These are phyloP conservation scores for Suhomyces xylopsoci DNA, from an alignment of 805 yeast genomes.

Conservation along the genomic window DNA sequence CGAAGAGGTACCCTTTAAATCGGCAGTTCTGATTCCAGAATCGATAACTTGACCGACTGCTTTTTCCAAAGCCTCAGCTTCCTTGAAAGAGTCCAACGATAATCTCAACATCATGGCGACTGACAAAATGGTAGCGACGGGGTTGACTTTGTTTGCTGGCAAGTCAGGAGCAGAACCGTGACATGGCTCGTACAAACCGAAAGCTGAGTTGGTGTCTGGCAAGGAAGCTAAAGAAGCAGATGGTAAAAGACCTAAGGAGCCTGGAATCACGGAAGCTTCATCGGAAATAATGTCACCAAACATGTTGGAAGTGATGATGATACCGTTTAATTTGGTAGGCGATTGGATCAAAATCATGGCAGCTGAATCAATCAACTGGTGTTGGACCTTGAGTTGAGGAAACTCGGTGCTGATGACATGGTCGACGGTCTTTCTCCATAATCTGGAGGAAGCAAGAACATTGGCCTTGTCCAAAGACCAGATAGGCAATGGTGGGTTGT, in stretches of 20 bases:
- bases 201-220: slow-evolving; percentile 91
- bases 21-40: slow-evolving; percentile 85
- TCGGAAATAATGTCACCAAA: slow-evolving; percentile 98
- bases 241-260: slow-evolving; percentile 92
- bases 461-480: slow-evolving; percentile 98
- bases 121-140: slow-evolving; percentile 90
- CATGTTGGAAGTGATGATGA: slow-evolving; percentile 91
- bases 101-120: slow-evolving; percentile 97
- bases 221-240: slow-evolving; percentile 96
- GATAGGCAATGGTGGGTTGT: slow-evolving; percentile 88
- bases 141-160: slow-evolving; percentile 83
- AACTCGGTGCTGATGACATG: slow-evolving; percentile 82
- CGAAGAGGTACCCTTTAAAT: slow-evolving; percentile 77
- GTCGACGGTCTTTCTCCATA: slow-evolving; percentile 94
- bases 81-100: slow-evolving; percentile 76
- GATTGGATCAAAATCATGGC: slow-evolving; percentile 95
- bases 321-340: slow-evolving; percentile 90
- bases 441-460: slow-evolving; percentile 90
- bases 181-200: slow-evolving; percentile 97
- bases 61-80: slow-evolving; percentile 82
- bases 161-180: slow-evolving; percentile 99
- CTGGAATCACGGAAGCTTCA: slow-evolving; percentile 97
- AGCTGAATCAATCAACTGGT: slow-evolving; percentile 97
- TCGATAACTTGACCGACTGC: slow-evolving; percentile 86
- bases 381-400: slow-evolving; percentile 83